Evolutionary conservation across 352 stramenopile species (phyloP), one percentile per base, ranked within the genome.

Genomic region (Aphanomyces cochlioides): DNA sequence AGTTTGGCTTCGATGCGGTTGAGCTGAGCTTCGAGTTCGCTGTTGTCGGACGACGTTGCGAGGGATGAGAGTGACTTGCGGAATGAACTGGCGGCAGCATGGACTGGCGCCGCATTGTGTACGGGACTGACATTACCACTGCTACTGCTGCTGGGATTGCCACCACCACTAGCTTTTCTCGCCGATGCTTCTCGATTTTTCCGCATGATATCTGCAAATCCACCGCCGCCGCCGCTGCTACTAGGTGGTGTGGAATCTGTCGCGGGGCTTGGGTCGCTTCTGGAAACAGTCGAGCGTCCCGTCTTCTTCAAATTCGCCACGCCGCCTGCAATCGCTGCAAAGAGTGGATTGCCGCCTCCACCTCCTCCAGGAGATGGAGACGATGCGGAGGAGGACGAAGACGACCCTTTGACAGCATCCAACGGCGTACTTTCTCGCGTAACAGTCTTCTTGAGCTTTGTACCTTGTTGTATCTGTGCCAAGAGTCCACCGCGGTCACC

Each of bases 201-300:
- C 54, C 85, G 81, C 85, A 96, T 96, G 74, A 96, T 96, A 68
- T 96, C 88, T 0, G 88, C 84, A 75, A 96, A 95, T 19, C 87
- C 87, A 21, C 77, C 77, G 13, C 81, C 72, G 21, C 67, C 68
- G 19, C 77, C 77, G 13, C 81, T 72, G 21, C 67, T 68, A 4
- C 36, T 37, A 67, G 36, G 15, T 10, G 59, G 39, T 17, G 59
- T 56, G 7, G 59, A 21, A 6, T 28, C 7, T 39, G 5, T 45
- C n/a, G 47, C 47, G 36, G 64, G 54, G 39, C 64, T 70, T 12
- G 64, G 5, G 10, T 66, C 40, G 50, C 12, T 60, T 13, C 43
- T 47, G 15, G 47, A 47, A 19, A 50, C 59, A 17, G 64, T 28
- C 15, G 64, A 61, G 7, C 64, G 19, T n/a, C 28, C 61, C 36